Percentiles rank a stretch among this genome's conserved stretches.
Evolutionary conservation across 2,329 filamentous ascomycete species (phyloP).

Genomic region (Delphinella strobiligena): DNA sequence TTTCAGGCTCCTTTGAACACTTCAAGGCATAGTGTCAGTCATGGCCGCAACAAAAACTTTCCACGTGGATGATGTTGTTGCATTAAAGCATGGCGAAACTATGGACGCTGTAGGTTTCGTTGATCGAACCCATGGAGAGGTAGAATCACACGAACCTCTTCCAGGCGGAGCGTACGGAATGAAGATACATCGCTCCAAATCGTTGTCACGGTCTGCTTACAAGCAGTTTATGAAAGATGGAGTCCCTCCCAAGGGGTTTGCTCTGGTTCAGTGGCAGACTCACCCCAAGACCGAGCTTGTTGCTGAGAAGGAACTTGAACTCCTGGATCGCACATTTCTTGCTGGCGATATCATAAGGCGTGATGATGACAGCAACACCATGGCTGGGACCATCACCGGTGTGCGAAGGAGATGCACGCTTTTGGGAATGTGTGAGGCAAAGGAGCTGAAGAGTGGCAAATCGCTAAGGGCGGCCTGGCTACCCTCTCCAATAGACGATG

Average conservation of each 20-base stretch:
- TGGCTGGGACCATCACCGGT: constrained; percentile 44
- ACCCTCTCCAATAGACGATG: constrained; percentile 8
- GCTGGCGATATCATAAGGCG: constrained; percentile 44
- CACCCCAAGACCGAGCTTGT: constrained; percentile 16
- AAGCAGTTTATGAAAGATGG: constrained; percentile 29
- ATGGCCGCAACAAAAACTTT: neutral
- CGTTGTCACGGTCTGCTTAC: constrained; percentile 23
- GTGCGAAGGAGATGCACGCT: constrained; percentile 35
- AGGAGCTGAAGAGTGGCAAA: constrained; percentile 5
- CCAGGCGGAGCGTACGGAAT: constrained; percentile 27
- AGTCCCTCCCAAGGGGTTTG: constrained; percentile 39
- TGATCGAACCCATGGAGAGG: constrained; percentile 29
- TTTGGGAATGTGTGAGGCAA: constrained; percentile 18
- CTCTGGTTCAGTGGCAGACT: constrained; percentile 37
- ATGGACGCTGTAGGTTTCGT: constrained; percentile 35
- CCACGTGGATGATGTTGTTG: constrained; percentile 28
- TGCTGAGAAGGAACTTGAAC: constrained; percentile 28
- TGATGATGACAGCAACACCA: constrained; percentile 31
- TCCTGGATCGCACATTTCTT: constrained; percentile 42
- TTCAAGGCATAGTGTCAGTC: no score
- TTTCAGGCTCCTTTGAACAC: no score
- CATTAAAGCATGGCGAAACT: constrained; percentile 25
- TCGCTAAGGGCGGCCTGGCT: constrained; percentile 7
- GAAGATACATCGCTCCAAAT: constrained; percentile 23
- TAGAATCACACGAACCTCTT: constrained; percentile 34